Evolutionary conservation across 2,329 filamentous ascomycete genomes (phyloP), one percentile per base, ranked within the genome.

Genomic region (Aspergillus neoniger): DNA sequence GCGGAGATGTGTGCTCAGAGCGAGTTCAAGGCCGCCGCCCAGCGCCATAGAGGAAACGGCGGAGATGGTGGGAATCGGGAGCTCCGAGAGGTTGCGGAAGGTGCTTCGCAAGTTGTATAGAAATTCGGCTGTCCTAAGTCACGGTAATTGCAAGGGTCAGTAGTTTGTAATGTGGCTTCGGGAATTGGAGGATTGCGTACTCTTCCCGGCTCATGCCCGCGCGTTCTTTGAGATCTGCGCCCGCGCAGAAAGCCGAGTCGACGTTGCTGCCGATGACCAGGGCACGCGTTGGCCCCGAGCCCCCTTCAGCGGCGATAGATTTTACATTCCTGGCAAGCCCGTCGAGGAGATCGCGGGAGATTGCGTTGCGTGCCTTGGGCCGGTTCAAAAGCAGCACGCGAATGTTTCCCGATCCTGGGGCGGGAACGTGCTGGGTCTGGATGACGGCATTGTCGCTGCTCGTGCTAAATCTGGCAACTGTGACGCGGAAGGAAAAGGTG

Each of bases 1-100:
- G 66, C 95, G 91, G 77, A 99, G 87, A 76, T 95, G 88, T 1
- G 94, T 96, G 67, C 90, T 88, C 6, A 99, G 86, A 1, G 92
- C 94, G 56, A 99, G 86, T 79, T 99, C 95, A 65, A 99, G 88
- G 50, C 95, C 95, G 70, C 95, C 95, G 64, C 95, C 95, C 30
- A 98, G 88, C 5, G 95, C 95, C 60, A 91, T 80, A 53, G 91
- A 95, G 57, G 90, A 89, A 63, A 99, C 86, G 59, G 92, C 92
- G 3, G 91, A 88, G 73, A 99, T 94, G 55, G 94, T 96, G 28
- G 95, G 95, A 67, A 98, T 88, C 14, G 90, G 91, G 44, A 99
- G 88, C 61, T 82, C 76, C 28, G 91, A 84, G 61, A 99, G 85
- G 44, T 85, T 81, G 43, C 85, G 81, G 72, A 99, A 88, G 52